These are phyloP conservation scores for Boletus eberwhitei DNA, from an alignment of 768 basidiomycete genomes.

Conservation along the genomic window DNA sequence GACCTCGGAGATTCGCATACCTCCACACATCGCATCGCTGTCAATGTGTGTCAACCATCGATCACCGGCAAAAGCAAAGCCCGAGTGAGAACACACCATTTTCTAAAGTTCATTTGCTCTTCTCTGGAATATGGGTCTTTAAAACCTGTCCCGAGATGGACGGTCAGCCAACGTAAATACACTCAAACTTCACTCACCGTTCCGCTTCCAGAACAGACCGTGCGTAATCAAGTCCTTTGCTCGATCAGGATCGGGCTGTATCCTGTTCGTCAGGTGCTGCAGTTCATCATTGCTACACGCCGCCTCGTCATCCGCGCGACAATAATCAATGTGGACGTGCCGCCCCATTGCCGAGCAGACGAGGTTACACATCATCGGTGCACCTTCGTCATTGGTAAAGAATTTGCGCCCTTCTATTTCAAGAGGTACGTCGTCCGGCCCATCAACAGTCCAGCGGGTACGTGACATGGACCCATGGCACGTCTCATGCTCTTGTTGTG, in stretches of 20 bases:
- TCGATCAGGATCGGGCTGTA: conserved; percentile 45
- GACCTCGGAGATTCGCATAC: conserved; percentile 23
- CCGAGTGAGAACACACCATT: conserved; percentile 41
- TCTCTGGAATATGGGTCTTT: conserved; percentile 63
- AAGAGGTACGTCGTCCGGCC: conserved; percentile 43
- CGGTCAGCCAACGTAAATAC: not conserved
- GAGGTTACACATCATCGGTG: conserved; percentile 62
- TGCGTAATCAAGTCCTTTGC: conserved; percentile 57
- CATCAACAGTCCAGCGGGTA: conserved; percentile 55
- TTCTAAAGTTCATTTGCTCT: conserved; percentile 49
- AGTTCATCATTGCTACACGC: conserved; percentile 42
- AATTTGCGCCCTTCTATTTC: conserved; percentile 58
- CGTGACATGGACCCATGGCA: conserved; percentile 61
- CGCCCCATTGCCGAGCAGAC: conserved; percentile 54
- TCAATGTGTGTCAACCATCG: not conserved
- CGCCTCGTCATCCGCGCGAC: conserved; percentile 38
- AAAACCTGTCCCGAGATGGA: conserved; percentile 40
- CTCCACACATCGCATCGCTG: conserved; percentile 52
- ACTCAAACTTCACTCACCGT: conserved; percentile 35
- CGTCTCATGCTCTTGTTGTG: conserved; percentile 61
- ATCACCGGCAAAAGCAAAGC: not conserved
- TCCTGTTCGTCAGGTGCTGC: conserved; percentile 42
- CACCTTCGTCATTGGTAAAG: conserved; percentile 51
- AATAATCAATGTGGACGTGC: conserved; percentile 56
- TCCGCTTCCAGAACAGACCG: conserved; percentile 53